phyloP scores from a whole-genome alignment of 1,284 basidiomycete genomes.

The Cutaneotrichosporon sp. region DNA sequence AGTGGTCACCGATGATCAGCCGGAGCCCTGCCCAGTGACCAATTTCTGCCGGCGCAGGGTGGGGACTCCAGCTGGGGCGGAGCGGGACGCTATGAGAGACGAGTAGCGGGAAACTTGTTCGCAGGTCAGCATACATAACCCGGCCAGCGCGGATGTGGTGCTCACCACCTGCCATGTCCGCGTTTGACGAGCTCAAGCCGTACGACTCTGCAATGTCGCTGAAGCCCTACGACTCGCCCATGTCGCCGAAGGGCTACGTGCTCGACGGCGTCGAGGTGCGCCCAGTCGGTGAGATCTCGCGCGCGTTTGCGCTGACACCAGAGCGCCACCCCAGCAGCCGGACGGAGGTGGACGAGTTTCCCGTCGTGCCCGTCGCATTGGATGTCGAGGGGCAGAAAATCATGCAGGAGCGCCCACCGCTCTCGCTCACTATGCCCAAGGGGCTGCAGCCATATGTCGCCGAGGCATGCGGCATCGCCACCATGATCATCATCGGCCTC shows the following conservation, averaged over 20 bases:
- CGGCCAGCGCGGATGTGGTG: neutral
- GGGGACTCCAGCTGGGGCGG: too few relatives aligned
- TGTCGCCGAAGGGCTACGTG: neutral
- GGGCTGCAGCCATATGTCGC: constrained; percentile 7
- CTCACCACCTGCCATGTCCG: neutral
- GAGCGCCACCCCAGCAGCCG: too few relatives aligned
- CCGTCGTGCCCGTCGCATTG: neutral
- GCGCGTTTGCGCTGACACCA: neutral
- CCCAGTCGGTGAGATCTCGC: neutral
- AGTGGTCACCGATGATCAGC: too few relatives aligned
- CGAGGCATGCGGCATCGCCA: neutral
- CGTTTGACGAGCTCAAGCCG: neutral
- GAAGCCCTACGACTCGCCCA: too few relatives aligned
- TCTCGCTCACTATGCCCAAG: constrained; percentile 3
- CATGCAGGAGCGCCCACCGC: neutral
- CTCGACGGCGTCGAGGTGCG: neutral
- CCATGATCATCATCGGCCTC: constrained; percentile 9
- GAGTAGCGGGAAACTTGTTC: too few relatives aligned
- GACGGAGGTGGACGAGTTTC: neutral
- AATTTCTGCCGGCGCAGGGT: too few relatives aligned
- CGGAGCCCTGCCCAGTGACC: too few relatives aligned
- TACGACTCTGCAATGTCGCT: too few relatives aligned
- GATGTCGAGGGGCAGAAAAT: neutral
- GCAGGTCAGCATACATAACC: neutral
- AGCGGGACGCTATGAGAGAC: too few relatives aligned